Evolutionary conservation across 768 basidiomycete genomes (phyloP).

Genomic region (Clathrus columnatus): DNA sequence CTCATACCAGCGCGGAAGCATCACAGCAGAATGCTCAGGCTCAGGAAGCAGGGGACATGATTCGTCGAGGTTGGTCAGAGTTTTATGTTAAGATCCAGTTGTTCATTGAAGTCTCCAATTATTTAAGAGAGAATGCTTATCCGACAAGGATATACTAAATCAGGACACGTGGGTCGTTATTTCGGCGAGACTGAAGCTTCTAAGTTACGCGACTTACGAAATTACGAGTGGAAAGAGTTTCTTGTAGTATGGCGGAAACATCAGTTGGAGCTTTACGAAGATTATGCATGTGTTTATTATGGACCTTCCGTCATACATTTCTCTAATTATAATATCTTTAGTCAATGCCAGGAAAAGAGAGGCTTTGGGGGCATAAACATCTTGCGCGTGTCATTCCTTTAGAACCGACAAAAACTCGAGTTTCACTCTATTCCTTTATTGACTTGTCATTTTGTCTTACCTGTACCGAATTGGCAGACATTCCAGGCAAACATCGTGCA

Average conservation of each 20-base stretch:
- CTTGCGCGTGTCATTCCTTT: conserved; percentile 76
- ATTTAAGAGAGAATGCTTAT: conserved; percentile 83
- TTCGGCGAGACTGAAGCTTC: conserved; percentile 68
- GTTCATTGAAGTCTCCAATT: background rate
- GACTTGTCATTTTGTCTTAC: conserved; percentile 77
- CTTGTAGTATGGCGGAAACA: conserved; percentile 78
- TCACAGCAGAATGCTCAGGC: conserved; percentile 21
- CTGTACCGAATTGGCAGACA: conserved; percentile 44
- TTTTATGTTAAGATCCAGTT: background rate
- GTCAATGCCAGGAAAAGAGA: conserved; percentile 54
- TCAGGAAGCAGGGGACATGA: conserved; percentile 37
- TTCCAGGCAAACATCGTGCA: conserved; percentile 23
- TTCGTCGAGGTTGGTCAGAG: conserved; percentile 60
- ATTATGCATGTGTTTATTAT: conserved; percentile 50
- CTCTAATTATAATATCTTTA: conserved; percentile 6
- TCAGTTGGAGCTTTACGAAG: conserved; percentile 74
- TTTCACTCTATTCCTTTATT: conserved; percentile 83
- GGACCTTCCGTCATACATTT: background rate
- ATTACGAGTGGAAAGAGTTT: conserved; percentile 72
- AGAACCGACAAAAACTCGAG: conserved; percentile 44
- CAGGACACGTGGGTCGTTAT: conserved; percentile 34
- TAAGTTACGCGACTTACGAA: conserved; percentile 47
- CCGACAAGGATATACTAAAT: conserved; percentile 55
- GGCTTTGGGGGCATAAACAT: conserved; percentile 61
- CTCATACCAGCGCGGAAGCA: conserved; percentile 59